Evolutionary conservation across 805 yeast genomes (phyloP).

Genomic region (Kluyveromyces nonfermentans): DNA sequence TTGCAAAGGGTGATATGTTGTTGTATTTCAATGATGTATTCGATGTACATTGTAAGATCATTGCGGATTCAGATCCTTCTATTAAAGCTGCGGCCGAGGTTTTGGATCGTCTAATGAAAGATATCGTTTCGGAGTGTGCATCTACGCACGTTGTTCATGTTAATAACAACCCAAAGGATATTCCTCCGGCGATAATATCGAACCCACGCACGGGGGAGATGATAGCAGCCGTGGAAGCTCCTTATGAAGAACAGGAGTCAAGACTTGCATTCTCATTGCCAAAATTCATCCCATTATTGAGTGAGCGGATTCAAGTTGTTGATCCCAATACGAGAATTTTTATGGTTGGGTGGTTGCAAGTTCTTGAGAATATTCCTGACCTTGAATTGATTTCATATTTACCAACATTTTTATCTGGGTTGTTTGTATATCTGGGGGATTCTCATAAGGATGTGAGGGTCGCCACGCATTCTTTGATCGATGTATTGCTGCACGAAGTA

Average conservation of each 20-base stretch:
- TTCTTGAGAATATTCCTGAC: conserved; percentile 89
- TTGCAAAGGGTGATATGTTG: conserved; percentile 90
- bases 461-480: conserved; percentile 71
- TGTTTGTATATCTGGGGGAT: conserved; percentile 70
- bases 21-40: conserved; percentile 89
- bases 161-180: conserved; percentile 38
- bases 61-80: conserved; percentile 83
- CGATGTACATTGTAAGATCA: conserved; percentile 81
- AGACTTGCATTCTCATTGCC: conserved; percentile 65
- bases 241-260: conserved; percentile 25
- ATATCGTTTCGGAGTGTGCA: conserved; percentile 90
- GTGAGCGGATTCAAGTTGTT: conserved; percentile 84
- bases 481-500: conserved; percentile 70
- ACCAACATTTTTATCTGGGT: conserved; percentile 78
- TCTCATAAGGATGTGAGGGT: conserved; percentile 80
- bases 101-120: conserved; percentile 81
- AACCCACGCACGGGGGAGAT: conserved; percentile 48
- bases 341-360: conserved; percentile 84
- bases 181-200: conserved; percentile 36
- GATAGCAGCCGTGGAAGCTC: conserved; percentile 48
- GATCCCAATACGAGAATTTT: conserved; percentile 91
- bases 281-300: conserved; percentile 81
- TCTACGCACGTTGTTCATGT: conserved; percentile 74
- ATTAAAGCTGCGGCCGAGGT: conserved; percentile 95
- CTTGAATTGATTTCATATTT: conserved; percentile 77